Conservation (phyloP, 2,329 filamentous ascomycete genomes). For the Coniochaeta ligniaria region DNA sequence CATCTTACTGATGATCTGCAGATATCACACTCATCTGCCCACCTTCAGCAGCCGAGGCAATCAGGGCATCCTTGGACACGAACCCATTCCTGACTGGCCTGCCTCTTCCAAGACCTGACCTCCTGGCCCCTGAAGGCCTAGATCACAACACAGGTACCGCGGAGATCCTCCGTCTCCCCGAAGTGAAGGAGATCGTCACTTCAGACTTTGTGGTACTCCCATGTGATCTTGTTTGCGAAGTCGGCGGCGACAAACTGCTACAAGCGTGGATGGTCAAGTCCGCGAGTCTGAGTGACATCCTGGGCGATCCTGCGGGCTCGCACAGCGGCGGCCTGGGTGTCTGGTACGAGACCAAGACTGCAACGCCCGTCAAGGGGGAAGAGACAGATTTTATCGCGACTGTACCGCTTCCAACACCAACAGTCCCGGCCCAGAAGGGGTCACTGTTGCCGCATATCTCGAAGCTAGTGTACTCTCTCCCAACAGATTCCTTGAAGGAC, state of each 20-base stretch:
- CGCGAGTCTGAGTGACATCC: slow-evolving; percentile 57
- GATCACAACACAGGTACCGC: slow-evolving; percentile 84
- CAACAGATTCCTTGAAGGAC: slow-evolving; percentile 84
- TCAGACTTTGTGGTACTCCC: slow-evolving; percentile 86
- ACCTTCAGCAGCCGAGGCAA: slow-evolving; percentile 57
- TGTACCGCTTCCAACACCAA: slow-evolving; percentile 53
- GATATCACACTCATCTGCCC: slow-evolving; percentile 58
- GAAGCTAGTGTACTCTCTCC: slow-evolving; percentile 79
- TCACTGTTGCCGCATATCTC: slow-evolving; percentile 63
- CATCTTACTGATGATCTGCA: slow-evolving; percentile 17
- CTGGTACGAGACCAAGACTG: slow-evolving; percentile 80
- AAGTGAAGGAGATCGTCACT: slow-evolving; percentile 71
- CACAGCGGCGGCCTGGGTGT: slow-evolving; percentile 75
- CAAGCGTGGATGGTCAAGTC: slow-evolving; percentile 91
- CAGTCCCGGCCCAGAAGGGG: slow-evolving; percentile 51
- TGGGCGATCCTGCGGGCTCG: slow-evolving; percentile 37
- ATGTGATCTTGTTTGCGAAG: slow-evolving; percentile 87
- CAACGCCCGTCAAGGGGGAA: slow-evolving; percentile 74
- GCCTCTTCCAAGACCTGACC: slow-evolving; percentile 63
- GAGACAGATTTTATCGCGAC: slow-evolving; percentile 90
- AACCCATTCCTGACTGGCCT: slow-evolving; percentile 72
- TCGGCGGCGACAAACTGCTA: slow-evolving; percentile 73
- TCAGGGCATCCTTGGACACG: slow-evolving; percentile 64
- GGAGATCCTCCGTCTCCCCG: slow-evolving; percentile 76
- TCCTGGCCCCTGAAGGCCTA: slow-evolving; percentile 69